Percentiles rank a stretch among this genome's conserved stretches.
Evolutionary conservation across 768 basidiomycete species (phyloP).

Genomic region (Clitopilus hobsonii): DNA sequence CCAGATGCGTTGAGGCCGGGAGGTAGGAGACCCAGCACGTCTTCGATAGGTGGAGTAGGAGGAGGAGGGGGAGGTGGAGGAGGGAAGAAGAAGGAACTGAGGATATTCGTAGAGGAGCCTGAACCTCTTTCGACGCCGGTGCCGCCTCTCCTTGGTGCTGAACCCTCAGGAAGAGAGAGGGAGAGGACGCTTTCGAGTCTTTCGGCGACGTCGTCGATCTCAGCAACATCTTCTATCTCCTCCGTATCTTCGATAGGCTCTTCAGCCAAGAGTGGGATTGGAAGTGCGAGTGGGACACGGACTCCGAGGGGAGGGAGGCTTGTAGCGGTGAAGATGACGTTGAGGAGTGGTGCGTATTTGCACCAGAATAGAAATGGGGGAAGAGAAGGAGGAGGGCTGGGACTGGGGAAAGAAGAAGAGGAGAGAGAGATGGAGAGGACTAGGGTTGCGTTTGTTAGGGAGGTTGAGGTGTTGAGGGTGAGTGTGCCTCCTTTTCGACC

Average conservation of each 20-base stretch:
- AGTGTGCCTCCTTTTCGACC: constrained; percentile 17
- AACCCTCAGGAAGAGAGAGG: no score
- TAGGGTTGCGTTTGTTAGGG: constrained; percentile 72
- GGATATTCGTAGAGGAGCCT: background rate
- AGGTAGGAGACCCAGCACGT: no score
- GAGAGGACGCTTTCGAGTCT: no score
- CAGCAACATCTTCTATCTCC: background rate
- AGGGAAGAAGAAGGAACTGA: background rate
- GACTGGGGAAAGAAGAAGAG: constrained; percentile 33
- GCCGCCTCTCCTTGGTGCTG: no score
- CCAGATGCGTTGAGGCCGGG: background rate
- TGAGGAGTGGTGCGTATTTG: constrained; percentile 22
- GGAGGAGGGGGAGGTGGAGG: background rate
- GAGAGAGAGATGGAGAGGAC: constrained; percentile 61
- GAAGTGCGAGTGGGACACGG: background rate
- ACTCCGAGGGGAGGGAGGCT: constrained; percentile 18
- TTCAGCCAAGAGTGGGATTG: background rate
- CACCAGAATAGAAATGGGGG: constrained; percentile 5
- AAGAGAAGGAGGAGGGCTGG: no score
- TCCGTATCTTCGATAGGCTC: background rate
- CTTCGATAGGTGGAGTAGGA: background rate
- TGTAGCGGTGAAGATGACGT: constrained; percentile 46
- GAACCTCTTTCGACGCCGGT: no score
- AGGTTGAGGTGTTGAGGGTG: constrained; percentile 81
- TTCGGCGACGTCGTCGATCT: no score